Conservation (phyloP, 2,329 filamentous ascomycete genomes). For the Cercospora sesami region DNA sequence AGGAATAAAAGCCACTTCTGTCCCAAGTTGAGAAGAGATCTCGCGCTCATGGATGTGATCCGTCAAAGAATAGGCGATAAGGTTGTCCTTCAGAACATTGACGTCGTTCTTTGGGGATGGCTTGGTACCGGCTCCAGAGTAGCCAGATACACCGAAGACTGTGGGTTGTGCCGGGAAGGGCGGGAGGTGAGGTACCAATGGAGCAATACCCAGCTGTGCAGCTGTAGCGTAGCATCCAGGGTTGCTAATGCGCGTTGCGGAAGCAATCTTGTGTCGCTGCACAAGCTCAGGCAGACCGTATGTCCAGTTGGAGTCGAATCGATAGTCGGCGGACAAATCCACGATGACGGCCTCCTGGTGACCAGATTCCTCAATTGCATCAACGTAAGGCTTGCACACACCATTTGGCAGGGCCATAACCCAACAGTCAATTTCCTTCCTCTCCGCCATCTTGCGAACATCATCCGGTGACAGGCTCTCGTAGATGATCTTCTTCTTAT, state of each 20-base stretch:
- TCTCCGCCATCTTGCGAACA: slow-evolving; percentile 77
- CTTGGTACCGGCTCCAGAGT: slow-evolving; percentile 93
- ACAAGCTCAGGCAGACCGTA: slow-evolving; percentile 89
- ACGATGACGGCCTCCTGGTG: slow-evolving; percentile 72
- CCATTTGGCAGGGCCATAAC: slow-evolving; percentile 96
- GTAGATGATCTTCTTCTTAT: slow-evolving; percentile 87
- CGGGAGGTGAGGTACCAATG: slow-evolving; percentile 73
- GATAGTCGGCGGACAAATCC: slow-evolving; percentile 94
- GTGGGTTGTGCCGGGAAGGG: slow-evolving; percentile 64
- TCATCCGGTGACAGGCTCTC: slow-evolving; percentile 88
- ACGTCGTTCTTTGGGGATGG: slow-evolving; percentile 92
- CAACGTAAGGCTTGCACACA: slow-evolving; percentile 89
- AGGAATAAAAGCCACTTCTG: slow-evolving; percentile 78
- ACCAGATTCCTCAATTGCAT: slow-evolving; percentile 74
- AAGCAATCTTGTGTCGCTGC: slow-evolving; percentile 71
- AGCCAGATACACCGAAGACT: slow-evolving; percentile 88
- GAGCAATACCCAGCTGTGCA: slow-evolving; percentile 84
- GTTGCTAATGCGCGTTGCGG: slow-evolving; percentile 81
- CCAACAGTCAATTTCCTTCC: slow-evolving; percentile 89
- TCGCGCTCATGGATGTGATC: slow-evolving; percentile 95
- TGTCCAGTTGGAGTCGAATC: slow-evolving; percentile 81
- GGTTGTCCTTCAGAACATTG: slow-evolving; percentile 75
- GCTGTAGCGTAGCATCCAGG: slow-evolving; percentile 95
- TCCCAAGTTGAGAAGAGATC: slow-evolving; percentile 75
- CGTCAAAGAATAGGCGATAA: slow-evolving; percentile 87